Percentiles rank a stretch among this genome's conserved stretches.
Conservation (phyloP, 768 basidiomycete genomes). For the button mushroom (Agaricus bisporus) region DNA sequence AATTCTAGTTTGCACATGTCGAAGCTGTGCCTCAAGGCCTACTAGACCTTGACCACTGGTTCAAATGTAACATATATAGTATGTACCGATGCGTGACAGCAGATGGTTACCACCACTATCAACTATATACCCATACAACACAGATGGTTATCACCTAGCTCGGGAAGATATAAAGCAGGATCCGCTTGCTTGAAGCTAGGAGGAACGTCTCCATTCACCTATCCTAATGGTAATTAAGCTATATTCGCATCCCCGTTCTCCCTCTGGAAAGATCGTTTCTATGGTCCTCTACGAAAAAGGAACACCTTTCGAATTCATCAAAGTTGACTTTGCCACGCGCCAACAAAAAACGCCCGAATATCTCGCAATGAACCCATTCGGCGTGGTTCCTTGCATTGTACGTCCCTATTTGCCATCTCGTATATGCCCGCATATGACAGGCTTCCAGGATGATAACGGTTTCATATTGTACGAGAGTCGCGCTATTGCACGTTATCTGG, state of each 20-base stretch:
- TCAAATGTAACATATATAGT: too few species aligned
- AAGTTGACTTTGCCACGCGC: slow-evolving; percentile 32
- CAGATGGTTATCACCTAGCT: too few species aligned
- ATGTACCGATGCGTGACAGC: too few species aligned
- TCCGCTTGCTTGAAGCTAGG: too few species aligned
- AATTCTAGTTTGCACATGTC: too few species aligned
- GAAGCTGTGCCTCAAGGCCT: too few species aligned
- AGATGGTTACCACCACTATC: too few species aligned
- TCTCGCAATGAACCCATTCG: slow-evolving; percentile 46
- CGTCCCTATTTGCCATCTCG: slow-evolving; percentile 1
- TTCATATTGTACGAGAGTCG: slow-evolving; percentile 50
- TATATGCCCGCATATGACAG: neutral
- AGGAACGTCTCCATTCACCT: too few species aligned
- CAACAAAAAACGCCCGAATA: slow-evolving; percentile 37
- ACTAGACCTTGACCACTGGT: too few species aligned
- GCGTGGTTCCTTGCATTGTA: slow-evolving; percentile 48
- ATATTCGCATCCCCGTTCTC: slow-evolving; percentile 28
- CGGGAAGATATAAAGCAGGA: too few species aligned
- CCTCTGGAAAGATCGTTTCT: slow-evolving; percentile 41
- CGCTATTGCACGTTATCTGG: slow-evolving; percentile 53
- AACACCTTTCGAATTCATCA: slow-evolving; percentile 41
- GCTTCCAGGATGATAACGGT: slow-evolving; percentile 44
- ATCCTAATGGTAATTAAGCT: slow-evolving; percentile 23
- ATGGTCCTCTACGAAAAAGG: slow-evolving; percentile 40
- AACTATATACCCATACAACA: too few species aligned